These are phyloP conservation scores for Beauveria brongniartii DNA, from an alignment of 2,329 filamentous ascomycete genomes.

Conservation along the genomic window DNA sequence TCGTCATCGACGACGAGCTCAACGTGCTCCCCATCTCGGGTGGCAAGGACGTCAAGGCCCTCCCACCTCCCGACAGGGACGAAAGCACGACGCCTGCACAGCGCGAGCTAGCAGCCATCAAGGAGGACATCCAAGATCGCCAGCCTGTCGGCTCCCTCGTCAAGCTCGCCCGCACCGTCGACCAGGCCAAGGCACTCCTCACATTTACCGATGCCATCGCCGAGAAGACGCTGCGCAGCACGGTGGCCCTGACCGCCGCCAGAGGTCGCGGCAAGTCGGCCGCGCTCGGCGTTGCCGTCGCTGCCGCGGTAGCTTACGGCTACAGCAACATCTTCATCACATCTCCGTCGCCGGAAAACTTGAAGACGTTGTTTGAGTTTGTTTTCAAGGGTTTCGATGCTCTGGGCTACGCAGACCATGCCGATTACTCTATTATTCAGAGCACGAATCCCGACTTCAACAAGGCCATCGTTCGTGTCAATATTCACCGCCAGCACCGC, in stretches of 20 bases:
- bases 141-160: constrained; percentile 81
- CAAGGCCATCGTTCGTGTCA: constrained; percentile 95
- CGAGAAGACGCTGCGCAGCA: constrained; percentile 90
- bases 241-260: constrained; percentile 85
- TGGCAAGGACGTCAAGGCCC: constrained; percentile 76
- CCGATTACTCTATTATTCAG: constrained; percentile 96
- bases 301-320: constrained; percentile 87
- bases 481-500: constrained; percentile 87
- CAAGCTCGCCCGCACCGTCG: constrained; percentile 78
- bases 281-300: constrained; percentile 87
- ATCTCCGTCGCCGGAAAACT: constrained; percentile 91
- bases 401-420: constrained; percentile 85
- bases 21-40: constrained; percentile 97
- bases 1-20: constrained; percentile 95
- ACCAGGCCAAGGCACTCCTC: constrained; percentile 93
- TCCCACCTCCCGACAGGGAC: constrained; percentile 69
- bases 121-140: constrained; percentile 77
- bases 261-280: constrained; percentile 96
- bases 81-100: constrained; percentile 63
- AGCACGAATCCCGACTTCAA: constrained; percentile 98
- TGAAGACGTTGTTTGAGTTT: constrained; percentile 98
- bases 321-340: constrained; percentile 99
- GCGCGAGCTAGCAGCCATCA: constrained; percentile 75
- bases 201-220: constrained; percentile 95
- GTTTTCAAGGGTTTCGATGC: constrained; percentile 98